Evolutionary conservation across 805 yeast genomes (phyloP).

Genomic region (Peterozyma toletana): DNA sequence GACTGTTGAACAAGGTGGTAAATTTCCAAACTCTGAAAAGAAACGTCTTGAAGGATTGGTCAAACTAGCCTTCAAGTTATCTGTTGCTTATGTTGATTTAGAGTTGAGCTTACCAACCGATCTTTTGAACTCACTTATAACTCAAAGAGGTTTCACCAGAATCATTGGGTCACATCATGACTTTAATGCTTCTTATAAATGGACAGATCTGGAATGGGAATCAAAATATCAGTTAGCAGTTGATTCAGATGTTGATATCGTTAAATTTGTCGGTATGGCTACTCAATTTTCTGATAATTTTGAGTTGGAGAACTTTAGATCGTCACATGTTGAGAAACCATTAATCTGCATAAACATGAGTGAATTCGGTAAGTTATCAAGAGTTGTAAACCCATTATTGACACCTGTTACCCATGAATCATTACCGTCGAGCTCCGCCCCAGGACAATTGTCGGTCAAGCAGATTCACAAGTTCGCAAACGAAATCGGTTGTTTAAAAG

Average conservation of each 20-base stretch:
- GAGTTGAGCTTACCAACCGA: constrained; percentile 64
- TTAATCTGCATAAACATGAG: constrained; percentile 84
- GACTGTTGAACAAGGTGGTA: constrained; percentile 76
- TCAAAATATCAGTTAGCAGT: constrained; percentile 62
- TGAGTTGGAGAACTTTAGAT: constrained; percentile 62
- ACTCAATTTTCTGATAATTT: constrained; percentile 58
- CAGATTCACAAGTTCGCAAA: constrained; percentile 54
- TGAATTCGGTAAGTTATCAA: constrained; percentile 64
- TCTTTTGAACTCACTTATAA: constrained; percentile 43
- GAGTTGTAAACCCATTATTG: constrained; percentile 65
- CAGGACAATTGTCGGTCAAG: constrained; percentile 65
- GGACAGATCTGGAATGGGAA: constrained; percentile 73
- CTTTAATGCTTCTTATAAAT: constrained; percentile 49
- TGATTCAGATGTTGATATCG: constrained; percentile 58
- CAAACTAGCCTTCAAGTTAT: constrained; percentile 61
- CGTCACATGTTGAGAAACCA: constrained; percentile 46
- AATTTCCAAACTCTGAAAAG: constrained; percentile 54
- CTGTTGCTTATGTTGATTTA: constrained; percentile 75
- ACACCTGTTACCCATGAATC: constrained; percentile 78
- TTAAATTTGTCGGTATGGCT: constrained; percentile 83
- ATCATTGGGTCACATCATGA: constrained; percentile 84
- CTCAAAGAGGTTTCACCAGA: constrained; percentile 51
- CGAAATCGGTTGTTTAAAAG: constrained; percentile 53
- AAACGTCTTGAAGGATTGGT: constrained; percentile 43
- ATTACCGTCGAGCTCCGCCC: constrained; percentile 70